Percentiles rank a stretch among this genome's conserved stretches.
Evolutionary conservation across 139 green algal species (phyloP).

Genomic region (Tetraselmis striata): DNA sequence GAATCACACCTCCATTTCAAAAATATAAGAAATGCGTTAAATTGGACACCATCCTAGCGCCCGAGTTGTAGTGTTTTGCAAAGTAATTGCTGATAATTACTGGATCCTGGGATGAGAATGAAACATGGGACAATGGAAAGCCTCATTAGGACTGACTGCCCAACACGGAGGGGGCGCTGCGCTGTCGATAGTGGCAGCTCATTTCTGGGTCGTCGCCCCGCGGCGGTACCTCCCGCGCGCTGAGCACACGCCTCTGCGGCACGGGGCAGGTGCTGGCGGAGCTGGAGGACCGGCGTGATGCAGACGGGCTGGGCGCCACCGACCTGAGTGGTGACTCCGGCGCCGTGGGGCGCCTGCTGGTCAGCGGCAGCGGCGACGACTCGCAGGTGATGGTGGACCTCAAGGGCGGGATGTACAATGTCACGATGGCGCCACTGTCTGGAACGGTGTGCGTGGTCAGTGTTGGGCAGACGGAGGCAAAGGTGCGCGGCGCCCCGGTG

Average conservation of each 20-base stretch:
- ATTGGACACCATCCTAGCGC: too few species aligned
- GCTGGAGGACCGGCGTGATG: slow-evolving; percentile 18
- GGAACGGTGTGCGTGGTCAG: slow-evolving; percentile 43
- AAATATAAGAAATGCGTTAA: too few species aligned
- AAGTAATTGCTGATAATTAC: neutral
- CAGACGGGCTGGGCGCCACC: slow-evolving; percentile 14
- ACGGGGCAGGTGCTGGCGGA: slow-evolving; percentile 43
- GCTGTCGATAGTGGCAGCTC: neutral
- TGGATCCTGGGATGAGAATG: too few species aligned
- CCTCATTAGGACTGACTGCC: too few species aligned
- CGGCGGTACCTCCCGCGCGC: too few species aligned
- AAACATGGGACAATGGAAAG: too few species aligned
- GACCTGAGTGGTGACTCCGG: slow-evolving; percentile 51
- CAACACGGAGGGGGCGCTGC: too few species aligned
- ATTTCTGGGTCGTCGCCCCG: neutral
- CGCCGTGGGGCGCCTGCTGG: slow-evolving; percentile 42
- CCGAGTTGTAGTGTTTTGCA: too few species aligned
- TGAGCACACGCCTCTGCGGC: too few species aligned
- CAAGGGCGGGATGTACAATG: slow-evolving; percentile 50
- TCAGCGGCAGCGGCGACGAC: slow-evolving; percentile 7
- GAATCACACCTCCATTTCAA: too few species aligned
- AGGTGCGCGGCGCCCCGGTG: slow-evolving; percentile 37
- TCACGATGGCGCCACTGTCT: slow-evolving; percentile 35
- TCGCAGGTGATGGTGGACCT: slow-evolving; percentile 35
- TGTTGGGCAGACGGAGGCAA: slow-evolving; percentile 36